Conservation (phyloP, 176 grass and related monocot genomes). For the Carex littledalei region DNA sequence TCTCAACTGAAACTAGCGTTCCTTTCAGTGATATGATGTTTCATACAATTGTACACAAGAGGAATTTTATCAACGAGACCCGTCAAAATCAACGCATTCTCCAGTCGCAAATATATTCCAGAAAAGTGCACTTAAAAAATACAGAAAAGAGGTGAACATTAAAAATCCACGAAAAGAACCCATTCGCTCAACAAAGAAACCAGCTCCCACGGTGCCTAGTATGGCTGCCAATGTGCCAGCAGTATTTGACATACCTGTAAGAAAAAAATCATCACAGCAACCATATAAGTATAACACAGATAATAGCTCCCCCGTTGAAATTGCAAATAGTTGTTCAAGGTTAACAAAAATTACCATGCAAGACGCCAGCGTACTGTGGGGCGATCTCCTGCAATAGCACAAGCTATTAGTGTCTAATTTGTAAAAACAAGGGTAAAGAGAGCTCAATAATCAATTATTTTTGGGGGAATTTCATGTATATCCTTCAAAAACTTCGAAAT, state of each 20-base stretch:
- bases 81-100: constrained; percentile 73
- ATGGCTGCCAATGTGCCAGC: constrained; percentile 90
- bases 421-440: not conserved
- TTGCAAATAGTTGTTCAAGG: not conserved
- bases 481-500: too few relatives aligned
- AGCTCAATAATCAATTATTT: not conserved
- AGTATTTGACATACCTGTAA: constrained; percentile 91
- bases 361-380: constrained; percentile 84
- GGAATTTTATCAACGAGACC: constrained; percentile 17
- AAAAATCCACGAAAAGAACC: constrained; percentile 92
- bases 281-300: not conserved
- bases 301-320: not conserved
- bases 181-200: constrained; percentile 91
- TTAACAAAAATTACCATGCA: constrained; percentile 55
- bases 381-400: constrained; percentile 68
- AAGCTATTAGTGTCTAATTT: constrained; percentile 20
- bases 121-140: constrained; percentile 77
- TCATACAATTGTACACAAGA: not conserved
- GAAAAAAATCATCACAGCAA: constrained; percentile 10
- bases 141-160: constrained; percentile 67
- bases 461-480: too few relatives aligned
- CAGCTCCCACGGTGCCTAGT: constrained; percentile 88
- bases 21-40: constrained; percentile 15
- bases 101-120: constrained; percentile 94
- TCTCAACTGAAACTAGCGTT: not conserved